A percentile compares a stretch with the other conserved stretches of the same genome.
Evolutionary conservation across 257 asterid species (phyloP).

Genomic region (Capsicum chinense): DNA sequence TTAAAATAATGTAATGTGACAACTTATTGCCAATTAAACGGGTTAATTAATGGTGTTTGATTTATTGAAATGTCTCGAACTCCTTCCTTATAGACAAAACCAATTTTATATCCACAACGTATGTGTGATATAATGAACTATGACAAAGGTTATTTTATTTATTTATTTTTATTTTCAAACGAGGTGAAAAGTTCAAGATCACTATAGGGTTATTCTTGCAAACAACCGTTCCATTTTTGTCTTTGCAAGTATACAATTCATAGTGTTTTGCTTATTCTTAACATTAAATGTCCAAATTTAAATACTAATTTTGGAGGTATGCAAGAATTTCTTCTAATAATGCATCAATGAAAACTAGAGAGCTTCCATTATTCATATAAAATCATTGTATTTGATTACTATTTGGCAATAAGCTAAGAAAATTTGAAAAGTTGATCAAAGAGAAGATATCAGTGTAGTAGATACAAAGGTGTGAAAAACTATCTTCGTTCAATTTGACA

Average conservation of each 20-base stretch:
- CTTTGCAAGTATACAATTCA: background rate
- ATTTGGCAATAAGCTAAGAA: background rate
- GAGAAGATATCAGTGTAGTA: too few species aligned
- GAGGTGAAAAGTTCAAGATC: background rate
- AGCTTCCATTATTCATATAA: background rate
- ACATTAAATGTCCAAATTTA: background rate
- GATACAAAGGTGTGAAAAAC: too few species aligned
- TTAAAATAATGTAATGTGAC: too few species aligned
- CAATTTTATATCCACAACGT: too few species aligned
- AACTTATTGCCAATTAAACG: too few species aligned
- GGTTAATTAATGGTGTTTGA: too few species aligned
- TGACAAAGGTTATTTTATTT: background rate
- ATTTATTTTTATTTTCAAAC: too few species aligned
- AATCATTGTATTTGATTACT: background rate
- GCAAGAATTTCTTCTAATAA: background rate
- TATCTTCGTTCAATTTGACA: too few species aligned
- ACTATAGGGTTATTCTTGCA: background rate
- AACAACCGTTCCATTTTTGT: background rate
- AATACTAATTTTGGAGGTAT: background rate
- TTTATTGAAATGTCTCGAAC: too few species aligned
- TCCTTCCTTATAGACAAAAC: background rate
- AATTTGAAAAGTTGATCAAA: background rate
- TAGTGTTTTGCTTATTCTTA: background rate
- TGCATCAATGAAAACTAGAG: background rate
- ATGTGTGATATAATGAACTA: background rate